These are phyloP conservation scores for Lactifluus hygrophoroides DNA, from an alignment of 768 basidiomycete genomes.

Conservation along the genomic window DNA sequence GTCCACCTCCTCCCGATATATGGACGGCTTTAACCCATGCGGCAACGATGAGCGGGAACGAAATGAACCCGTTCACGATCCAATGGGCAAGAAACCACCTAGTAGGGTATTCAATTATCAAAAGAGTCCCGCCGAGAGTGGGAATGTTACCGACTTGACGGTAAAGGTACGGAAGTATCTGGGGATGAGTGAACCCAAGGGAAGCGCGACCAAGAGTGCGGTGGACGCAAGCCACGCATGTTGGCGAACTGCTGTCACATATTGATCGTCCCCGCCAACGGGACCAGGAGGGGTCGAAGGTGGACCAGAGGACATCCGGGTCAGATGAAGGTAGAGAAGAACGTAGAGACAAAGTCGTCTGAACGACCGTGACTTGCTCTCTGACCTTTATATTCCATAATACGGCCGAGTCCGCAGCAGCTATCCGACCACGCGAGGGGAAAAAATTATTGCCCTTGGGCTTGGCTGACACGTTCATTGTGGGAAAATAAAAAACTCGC, in stretches of 20 bases:
- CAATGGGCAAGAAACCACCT: constrained; percentile 26
- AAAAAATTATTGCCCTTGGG: no score
- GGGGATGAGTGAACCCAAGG: constrained; percentile 23
- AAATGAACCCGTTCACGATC: constrained; percentile 22
- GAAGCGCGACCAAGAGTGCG: constrained; percentile 23
- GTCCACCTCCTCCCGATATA: not conserved
- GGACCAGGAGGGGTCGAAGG: not conserved
- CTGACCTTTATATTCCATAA: no score
- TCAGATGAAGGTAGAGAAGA: no score
- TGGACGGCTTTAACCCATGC: constrained; percentile 19
- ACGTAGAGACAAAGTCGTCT: no score
- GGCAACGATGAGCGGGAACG: constrained; percentile 25
- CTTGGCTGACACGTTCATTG: no score
- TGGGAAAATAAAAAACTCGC: no score
- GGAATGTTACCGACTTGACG: not conserved
- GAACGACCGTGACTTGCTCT: no score
- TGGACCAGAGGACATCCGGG: no score
- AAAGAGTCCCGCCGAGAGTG: not conserved
- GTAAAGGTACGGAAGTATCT: constrained; percentile 23
- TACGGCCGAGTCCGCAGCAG: no score
- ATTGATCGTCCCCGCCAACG: not conserved
- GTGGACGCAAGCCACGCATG: constrained; percentile 23
- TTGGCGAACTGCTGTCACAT: constrained; percentile 6
- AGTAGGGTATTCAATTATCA: not conserved
- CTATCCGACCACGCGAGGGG: no score